These are phyloP conservation scores for Nannizziopsis arthrosporioides DNA, from an alignment of 2,329 filamentous ascomycete genomes.

Conservation along the genomic window DNA sequence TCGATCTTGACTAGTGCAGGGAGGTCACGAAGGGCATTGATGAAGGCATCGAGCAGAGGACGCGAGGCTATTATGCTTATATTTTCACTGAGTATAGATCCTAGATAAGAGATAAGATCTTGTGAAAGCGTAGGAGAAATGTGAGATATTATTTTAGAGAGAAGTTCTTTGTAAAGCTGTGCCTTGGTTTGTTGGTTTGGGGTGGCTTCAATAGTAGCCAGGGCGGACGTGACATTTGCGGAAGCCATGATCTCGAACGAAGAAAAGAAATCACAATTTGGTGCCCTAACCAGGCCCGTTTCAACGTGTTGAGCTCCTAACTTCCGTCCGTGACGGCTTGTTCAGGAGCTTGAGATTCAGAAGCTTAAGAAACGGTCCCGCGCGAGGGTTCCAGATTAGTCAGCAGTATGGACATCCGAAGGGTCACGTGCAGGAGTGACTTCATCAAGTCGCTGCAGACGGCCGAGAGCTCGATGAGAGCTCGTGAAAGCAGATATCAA, in stretches of 20 bases:
- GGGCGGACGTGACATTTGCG: constrained; percentile 37
- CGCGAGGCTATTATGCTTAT: constrained; percentile 68
- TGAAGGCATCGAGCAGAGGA: constrained; percentile 57
- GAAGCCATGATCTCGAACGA: constrained; percentile 38
- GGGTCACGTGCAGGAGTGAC: constrained; percentile 4
- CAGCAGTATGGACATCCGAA: not conserved
- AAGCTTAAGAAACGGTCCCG: not conserved
- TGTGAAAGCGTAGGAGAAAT: constrained; percentile 39
- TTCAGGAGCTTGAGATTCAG: not conserved
- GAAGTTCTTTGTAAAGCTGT: constrained; percentile 46
- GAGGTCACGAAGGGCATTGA: constrained; percentile 48
- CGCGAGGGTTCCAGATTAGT: not conserved
- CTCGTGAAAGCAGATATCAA: not conserved
- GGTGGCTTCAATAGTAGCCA: constrained; percentile 41
- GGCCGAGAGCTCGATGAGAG: not conserved
- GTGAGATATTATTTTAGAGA: constrained; percentile 43
- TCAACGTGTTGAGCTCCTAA: no score
- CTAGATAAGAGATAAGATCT: constrained; percentile 57
- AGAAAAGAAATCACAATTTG: no score
- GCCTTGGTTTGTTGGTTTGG: constrained; percentile 41
- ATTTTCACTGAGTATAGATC: constrained; percentile 56
- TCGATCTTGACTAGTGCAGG: constrained; percentile 54
- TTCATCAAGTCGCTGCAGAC: constrained; percentile 3
- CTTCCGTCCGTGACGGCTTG: no score
- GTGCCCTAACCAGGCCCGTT: no score